Evolutionary conservation across 108 stramenopile species (phyloP).

Genomic region (Nitzschia sp.): DNA sequence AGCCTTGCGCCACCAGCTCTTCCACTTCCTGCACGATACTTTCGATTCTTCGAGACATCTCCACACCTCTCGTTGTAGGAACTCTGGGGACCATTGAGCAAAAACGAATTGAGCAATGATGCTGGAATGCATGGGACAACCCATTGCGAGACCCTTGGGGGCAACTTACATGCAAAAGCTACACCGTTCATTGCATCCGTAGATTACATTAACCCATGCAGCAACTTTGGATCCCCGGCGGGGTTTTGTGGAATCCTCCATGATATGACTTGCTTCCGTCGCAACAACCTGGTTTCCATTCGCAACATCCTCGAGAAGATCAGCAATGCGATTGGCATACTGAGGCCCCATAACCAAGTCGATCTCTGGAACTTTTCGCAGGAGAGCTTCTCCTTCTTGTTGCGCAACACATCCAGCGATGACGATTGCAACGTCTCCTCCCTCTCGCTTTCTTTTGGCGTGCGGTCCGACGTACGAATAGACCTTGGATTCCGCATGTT

Average conservation of each 20-base stretch:
- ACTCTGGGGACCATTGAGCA: too few species aligned
- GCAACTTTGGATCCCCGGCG: conserved; percentile 73
- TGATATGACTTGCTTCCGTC: conserved; percentile 92
- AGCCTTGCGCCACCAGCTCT: conserved; percentile 85
- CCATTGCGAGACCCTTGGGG: too few species aligned
- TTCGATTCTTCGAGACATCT: conserved; percentile 92
- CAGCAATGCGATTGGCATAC: conserved; percentile 94
- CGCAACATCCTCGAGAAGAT: conserved; percentile 91
- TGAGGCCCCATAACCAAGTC: conserved; percentile 93
- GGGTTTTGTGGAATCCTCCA: conserved; percentile 95
- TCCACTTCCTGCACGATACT: conserved; percentile 87
- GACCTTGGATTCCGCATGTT: conserved; percentile 97
- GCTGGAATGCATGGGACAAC: too few species aligned
- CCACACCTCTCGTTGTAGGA: conserved; percentile 93
- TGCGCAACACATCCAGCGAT: conserved; percentile 98
- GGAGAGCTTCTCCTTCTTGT: conserved; percentile 92
- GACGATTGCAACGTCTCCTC: conserved; percentile 89
- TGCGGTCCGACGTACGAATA: conserved; percentile 76
- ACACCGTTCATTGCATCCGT: conserved; percentile 97
- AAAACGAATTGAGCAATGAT: too few species aligned
- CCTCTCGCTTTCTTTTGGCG: conserved; percentile 78
- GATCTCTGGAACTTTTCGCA: conserved; percentile 90
- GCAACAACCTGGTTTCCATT: conserved; percentile 95
- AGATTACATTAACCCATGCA: conserved; percentile 97
- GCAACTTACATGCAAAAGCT: conserved; percentile 98